Conservation (phyloP, 2,329 filamentous ascomycete genomes). For the Fusarium pininemorale region DNA sequence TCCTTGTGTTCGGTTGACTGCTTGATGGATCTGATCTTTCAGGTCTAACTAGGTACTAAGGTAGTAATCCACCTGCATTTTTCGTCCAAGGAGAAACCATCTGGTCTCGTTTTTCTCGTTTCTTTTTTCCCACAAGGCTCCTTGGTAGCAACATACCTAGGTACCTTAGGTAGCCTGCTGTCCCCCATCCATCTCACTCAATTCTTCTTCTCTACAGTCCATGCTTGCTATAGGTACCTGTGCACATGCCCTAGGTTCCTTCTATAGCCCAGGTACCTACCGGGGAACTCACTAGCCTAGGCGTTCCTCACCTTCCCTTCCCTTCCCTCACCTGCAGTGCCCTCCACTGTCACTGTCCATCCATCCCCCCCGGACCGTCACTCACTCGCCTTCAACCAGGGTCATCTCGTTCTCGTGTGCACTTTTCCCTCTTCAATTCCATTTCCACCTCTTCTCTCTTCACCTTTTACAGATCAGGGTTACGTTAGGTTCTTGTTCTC, state of each 20-base stretch:
- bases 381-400: slow-evolving; percentile 14
- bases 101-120: background rate
- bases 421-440: slow-evolving; percentile 32
- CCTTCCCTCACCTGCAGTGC: slow-evolving; percentile 12
- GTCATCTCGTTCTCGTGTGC: slow-evolving; percentile 24
- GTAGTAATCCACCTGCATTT: background rate
- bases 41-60: background rate
- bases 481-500: slow-evolving; percentile 4
- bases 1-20: slow-evolving; percentile 2
- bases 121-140: background rate
- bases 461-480: slow-evolving; percentile 4
- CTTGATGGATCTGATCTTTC: background rate
- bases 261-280: background rate
- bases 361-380: background rate
- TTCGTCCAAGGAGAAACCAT: background rate
- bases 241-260: background rate
- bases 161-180: background rate
- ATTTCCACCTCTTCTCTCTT: slow-evolving; percentile 17
- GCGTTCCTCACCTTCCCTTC: slow-evolving; percentile 9
- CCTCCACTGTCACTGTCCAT: background rate
- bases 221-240: background rate
- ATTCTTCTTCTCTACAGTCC: background rate
- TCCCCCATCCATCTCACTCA: background rate
- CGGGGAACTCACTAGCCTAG: background rate
- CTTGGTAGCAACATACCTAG: background rate